Conservation (phyloP, 768 basidiomycete genomes). For the Leccinum sublutescens region DNA sequence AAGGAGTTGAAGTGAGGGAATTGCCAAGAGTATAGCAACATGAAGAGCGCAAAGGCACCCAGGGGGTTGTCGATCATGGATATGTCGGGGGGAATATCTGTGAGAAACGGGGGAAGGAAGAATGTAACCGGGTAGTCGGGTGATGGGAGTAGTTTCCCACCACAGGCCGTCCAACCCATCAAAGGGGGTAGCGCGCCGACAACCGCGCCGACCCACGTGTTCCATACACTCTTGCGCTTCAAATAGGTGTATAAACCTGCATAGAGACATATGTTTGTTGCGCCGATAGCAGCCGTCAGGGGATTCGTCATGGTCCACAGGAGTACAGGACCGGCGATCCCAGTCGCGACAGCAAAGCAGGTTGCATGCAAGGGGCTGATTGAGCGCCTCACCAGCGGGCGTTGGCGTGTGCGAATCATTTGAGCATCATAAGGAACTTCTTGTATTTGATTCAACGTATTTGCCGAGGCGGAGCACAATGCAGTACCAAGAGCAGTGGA, state of each 20-base stretch:
- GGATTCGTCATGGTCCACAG: constrained; percentile 85
- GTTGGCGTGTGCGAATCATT: constrained; percentile 84
- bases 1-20: constrained; percentile 97
- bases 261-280: constrained; percentile 84
- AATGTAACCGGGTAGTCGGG: constrained; percentile 53
- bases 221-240: constrained; percentile 77
- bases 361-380: constrained; percentile 84
- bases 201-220: constrained; percentile 93
- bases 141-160: constrained; percentile 72
- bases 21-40: constrained; percentile 93
- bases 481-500: constrained; percentile 87
- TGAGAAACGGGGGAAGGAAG: constrained; percentile 62
- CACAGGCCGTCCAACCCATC: constrained; percentile 98
- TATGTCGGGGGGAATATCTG: constrained; percentile 39
- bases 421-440: constrained; percentile 97
- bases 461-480: constrained; percentile 90
- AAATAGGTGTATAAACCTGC: constrained; percentile 90
- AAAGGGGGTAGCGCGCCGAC: constrained; percentile 93
- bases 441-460: constrained; percentile 91
- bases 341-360: constrained; percentile 73
- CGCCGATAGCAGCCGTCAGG: constrained; percentile 78
- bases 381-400: constrained; percentile 84
- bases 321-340: constrained; percentile 72
- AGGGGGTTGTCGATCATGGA: constrained; percentile 77
- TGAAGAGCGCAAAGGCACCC: constrained; percentile 75